These are phyloP conservation scores for Catharanthus roseus DNA, from an alignment of 257 asterid genomes.

Conservation along the genomic window DNA sequence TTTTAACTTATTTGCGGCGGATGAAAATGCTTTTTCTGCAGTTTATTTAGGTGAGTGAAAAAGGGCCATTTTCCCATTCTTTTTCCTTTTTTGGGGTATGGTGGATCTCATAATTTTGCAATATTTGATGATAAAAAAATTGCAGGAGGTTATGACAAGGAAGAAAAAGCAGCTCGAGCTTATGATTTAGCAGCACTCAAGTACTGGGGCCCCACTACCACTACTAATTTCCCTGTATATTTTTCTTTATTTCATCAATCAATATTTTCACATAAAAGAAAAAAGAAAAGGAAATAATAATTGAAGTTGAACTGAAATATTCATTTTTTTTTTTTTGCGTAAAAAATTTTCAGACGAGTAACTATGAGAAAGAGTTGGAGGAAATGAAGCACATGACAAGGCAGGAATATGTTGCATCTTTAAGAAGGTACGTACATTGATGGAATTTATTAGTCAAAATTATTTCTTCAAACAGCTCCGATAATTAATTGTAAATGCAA, in stretches of 20 bases:
- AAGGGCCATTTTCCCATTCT: too few relatives aligned
- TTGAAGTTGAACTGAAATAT: background rate
- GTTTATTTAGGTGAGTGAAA: conserved; percentile 74
- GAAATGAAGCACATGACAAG: conserved; percentile 92
- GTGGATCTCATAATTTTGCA: too few relatives aligned
- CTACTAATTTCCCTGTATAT: conserved; percentile 84
- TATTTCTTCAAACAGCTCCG: background rate
- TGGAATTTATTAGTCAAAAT: background rate
- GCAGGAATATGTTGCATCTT: conserved; percentile 82
- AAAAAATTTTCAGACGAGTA: conserved; percentile 44
- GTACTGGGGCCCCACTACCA: conserved; percentile 88
- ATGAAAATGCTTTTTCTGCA: conserved; percentile 34
- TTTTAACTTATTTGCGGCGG: conserved; percentile 18
- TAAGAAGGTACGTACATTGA: conserved; percentile 51
- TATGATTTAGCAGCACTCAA: conserved; percentile 93
- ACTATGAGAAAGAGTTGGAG: conserved; percentile 79
- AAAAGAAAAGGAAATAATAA: too few relatives aligned
- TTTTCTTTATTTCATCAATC: too few relatives aligned
- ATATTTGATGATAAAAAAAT: background rate
- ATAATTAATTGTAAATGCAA: background rate
- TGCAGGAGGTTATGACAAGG: conserved; percentile 89
- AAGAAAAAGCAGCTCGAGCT: conserved; percentile 88
- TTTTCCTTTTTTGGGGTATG: too few relatives aligned
- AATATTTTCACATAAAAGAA: too few relatives aligned
- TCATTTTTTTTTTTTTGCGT: too few relatives aligned